Percentiles rank a stretch among this genome's conserved stretches.
phyloP scores from a whole-genome alignment of 306 rosid genomes.

The Nissolia schottii region DNA sequence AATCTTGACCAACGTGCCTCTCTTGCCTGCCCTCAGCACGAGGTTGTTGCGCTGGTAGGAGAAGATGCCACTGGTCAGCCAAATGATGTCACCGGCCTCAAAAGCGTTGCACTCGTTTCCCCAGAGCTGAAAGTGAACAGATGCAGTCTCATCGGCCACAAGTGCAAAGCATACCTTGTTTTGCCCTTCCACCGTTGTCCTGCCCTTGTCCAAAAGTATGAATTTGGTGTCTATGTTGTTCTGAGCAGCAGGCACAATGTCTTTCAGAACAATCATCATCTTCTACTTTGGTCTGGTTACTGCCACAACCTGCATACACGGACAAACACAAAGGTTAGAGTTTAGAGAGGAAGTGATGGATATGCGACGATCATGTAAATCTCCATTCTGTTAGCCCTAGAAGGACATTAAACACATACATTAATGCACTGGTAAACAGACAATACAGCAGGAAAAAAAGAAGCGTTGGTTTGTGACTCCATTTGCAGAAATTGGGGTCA shows the following conservation, averaged over 20 bases:
- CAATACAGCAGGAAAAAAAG: too few relatives aligned
- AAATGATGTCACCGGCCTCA: conserved; percentile 49
- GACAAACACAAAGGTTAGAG: not conserved
- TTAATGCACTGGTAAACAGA: too few relatives aligned
- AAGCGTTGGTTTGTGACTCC: not conserved
- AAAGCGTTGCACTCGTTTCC: conserved; percentile 64
- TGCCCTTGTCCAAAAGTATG: conserved; percentile 67
- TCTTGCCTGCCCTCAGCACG: conserved; percentile 64
- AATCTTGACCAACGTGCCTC: conserved; percentile 65
- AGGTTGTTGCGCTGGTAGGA: conserved; percentile 54
- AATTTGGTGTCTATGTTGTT: conserved; percentile 72
- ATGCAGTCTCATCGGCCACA: conserved; percentile 67
- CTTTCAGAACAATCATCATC: conserved; percentile 56
- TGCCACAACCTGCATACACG: not conserved
- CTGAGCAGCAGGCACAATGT: conserved; percentile 71
- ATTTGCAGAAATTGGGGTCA: not conserved
- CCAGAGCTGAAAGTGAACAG: conserved; percentile 82
- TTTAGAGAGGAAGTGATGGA: not conserved
- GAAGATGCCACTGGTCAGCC: conserved; percentile 47
- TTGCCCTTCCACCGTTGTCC: conserved; percentile 43
- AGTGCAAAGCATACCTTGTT: conserved; percentile 53
- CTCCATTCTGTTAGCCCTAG: too few relatives aligned
- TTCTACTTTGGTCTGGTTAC: not conserved
- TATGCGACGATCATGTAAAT: too few relatives aligned
- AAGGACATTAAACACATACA: too few relatives aligned